Evolutionary conservation across 179 eudicot genomes (phyloP).

Genomic region (Gypsophila paniculata): DNA sequence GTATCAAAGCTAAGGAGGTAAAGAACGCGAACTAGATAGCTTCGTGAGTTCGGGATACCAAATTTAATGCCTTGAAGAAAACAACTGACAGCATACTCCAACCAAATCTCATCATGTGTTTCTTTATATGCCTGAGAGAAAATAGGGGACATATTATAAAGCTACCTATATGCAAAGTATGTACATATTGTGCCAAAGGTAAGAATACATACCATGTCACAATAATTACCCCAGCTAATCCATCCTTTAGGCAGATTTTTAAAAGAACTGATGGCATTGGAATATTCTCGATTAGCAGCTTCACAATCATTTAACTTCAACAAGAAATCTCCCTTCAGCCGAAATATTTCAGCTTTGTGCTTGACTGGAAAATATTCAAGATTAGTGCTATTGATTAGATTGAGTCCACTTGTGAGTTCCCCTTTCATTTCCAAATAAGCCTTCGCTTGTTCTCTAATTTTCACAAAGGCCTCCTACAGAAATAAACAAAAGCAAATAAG

Average conservation of each 20-base stretch:
- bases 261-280: constrained; percentile 79
- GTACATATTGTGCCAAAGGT: constrained; percentile 5
- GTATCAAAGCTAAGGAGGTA: constrained; percentile 98
- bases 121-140: constrained; percentile 76
- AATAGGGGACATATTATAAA: constrained; percentile 8
- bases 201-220: constrained; percentile 66
- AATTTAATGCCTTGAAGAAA: constrained; percentile 95
- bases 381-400: constrained; percentile 84
- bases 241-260: constrained; percentile 94
- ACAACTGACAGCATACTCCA: constrained; percentile 97
- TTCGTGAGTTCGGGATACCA: constrained; percentile 88
- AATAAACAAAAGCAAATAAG: constrained; percentile 11
- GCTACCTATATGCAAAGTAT: neutral
- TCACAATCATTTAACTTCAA: constrained; percentile 88
- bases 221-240: constrained; percentile 99
- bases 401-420: constrained; percentile 81
- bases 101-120: constrained; percentile 89
- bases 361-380: constrained; percentile 92
- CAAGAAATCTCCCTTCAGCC: constrained; percentile 84
- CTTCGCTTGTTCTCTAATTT: constrained; percentile 96
- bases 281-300: constrained; percentile 85
- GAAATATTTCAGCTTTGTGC: constrained; percentile 92
- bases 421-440: constrained; percentile 95
- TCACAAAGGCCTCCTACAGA: constrained; percentile 90
- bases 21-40: constrained; percentile 93